Evolutionary conservation across 495 filamentous ascomycete species (phyloP).

Genomic region (Terfezia boudieri): DNA sequence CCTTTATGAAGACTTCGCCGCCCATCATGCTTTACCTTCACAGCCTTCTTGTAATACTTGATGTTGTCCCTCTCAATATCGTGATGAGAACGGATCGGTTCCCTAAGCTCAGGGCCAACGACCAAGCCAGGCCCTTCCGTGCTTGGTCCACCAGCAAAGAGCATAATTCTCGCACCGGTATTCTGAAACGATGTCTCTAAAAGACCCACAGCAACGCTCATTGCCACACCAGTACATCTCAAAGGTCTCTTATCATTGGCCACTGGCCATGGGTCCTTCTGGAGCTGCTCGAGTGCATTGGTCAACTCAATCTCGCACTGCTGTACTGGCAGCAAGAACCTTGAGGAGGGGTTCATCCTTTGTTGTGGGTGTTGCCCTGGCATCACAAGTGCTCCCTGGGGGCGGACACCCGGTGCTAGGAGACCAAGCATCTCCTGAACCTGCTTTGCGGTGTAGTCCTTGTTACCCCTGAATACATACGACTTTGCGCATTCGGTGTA

Average conservation of each 20-base stretch:
- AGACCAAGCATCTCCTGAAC: slow-evolving; percentile 97
- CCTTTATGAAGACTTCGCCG: neutral
- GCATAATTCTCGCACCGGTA: slow-evolving; percentile 84
- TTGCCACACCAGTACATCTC: slow-evolving; percentile 85
- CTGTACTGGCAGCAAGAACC: slow-evolving; percentile 85
- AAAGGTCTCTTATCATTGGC: slow-evolving; percentile 80
- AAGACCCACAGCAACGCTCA: slow-evolving; percentile 83
- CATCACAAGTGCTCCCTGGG: slow-evolving; percentile 40
- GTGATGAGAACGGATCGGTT: slow-evolving; percentile 95
- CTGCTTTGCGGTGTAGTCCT: slow-evolving; percentile 90
- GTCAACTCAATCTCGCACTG: slow-evolving; percentile 98
- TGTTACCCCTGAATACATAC: slow-evolving; percentile 97
- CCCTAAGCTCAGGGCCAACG: slow-evolving; percentile 87
- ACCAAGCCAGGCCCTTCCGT: slow-evolving; percentile 96
- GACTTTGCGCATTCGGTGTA: slow-evolving; percentile 97
- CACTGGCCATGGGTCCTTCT: slow-evolving; percentile 96
- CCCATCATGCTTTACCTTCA: slow-evolving; percentile 43
- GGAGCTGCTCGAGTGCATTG: slow-evolving; percentile 85
- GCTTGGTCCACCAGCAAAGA: slow-evolving; percentile 84
- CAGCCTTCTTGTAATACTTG: slow-evolving; percentile 98
- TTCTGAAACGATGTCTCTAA: slow-evolving; percentile 92
- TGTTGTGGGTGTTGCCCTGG: slow-evolving; percentile 43
- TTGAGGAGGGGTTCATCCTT: slow-evolving; percentile 56
- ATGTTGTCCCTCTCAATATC: slow-evolving; percentile 98
- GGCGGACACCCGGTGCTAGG: slow-evolving; percentile 42